Base-by-base conservation (phyloP, 2,329 filamentous ascomycete genomes). In the Sphaerulina musiva region DNA sequence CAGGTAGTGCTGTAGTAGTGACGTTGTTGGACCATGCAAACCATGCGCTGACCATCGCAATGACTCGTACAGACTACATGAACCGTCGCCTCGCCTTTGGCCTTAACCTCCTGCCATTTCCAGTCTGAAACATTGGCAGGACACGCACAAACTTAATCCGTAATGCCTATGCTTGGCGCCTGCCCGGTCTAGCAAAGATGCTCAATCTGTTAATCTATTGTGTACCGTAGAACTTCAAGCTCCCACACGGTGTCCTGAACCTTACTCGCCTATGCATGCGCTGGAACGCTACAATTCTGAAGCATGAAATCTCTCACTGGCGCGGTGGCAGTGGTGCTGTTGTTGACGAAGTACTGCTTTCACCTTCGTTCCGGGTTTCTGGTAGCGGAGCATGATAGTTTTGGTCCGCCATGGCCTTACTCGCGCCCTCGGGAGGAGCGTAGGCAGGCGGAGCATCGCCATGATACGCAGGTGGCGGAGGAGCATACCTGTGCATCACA, bases 381-480 rank as follows among this genome's bases (percentile, higher is more conserved):
- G 54, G 44, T 54, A 54, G 45, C 38, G 38, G 38, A 38, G 51
- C 44, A 34, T 53, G 46, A 39, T 61, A 62, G 41, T 62, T 64
- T 58, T 71, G 69, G 51, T 71, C 66, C 41, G 68, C 65, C 49
- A 66, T 57, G 3, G 65, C 64, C 55, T 71, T 71, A 49, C 61
- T 67, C 11, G 59, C 66, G 29, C 68, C 69, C 44, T 63, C 54
- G 23, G 69, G 69, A 43, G 69, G 68, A 60, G 65, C 62, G 55
- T 71, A 71, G 7, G 65, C 62, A 26, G 69, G 69, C 40, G 66
- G 66, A 23, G 68, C 67, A 12, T 64, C 61, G 8, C 66, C 64
- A 34, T 67, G 63, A 57, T 70, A 70, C 11, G 69, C 67, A n/a
- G 69, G 69, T 5, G 69, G 69, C 32, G 67, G 62, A 58, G 67